Evolutionary conservation across 2,329 filamentous ascomycete species (phyloP).

Genomic region (Metarhizium guizhouense): DNA sequence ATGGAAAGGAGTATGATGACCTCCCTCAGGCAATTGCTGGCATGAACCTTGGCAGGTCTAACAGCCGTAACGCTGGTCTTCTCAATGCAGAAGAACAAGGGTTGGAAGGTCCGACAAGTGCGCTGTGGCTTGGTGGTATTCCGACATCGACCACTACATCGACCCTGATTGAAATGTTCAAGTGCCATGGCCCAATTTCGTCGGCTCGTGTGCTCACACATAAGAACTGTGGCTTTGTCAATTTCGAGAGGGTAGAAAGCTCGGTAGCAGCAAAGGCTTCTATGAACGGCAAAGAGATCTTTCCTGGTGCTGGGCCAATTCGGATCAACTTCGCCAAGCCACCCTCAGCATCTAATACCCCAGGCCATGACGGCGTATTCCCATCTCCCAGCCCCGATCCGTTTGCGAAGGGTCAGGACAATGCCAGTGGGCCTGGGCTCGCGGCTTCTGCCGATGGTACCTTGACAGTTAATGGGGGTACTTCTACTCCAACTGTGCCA

Average conservation of each 20-base stretch:
- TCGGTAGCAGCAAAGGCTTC: constrained; percentile 80
- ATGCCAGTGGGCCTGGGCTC: constrained; percentile 25
- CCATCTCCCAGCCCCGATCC: constrained; percentile 88
- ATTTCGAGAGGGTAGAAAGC: constrained; percentile 87
- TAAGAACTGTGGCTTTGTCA: constrained; percentile 98
- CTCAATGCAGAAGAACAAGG: constrained; percentile 69
- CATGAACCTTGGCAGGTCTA: constrained; percentile 62
- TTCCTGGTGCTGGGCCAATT: constrained; percentile 89
- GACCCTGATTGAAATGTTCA: constrained; percentile 90
- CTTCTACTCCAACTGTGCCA: constrained; percentile 54
- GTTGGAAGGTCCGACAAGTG: constrained; percentile 82
- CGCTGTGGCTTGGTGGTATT: constrained; percentile 95
- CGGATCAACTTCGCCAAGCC: constrained; percentile 97
- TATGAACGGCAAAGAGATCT: constrained; percentile 96
- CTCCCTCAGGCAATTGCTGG: constrained; percentile 75
- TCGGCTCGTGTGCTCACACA: constrained; percentile 91
- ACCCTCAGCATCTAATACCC: constrained; percentile 80
- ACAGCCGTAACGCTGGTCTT: constrained; percentile 56
- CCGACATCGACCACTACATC: constrained; percentile 94
- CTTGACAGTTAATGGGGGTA: not conserved
- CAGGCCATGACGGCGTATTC: constrained; percentile 78
- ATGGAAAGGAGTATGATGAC: constrained; percentile 71
- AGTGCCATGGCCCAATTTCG: constrained; percentile 81
- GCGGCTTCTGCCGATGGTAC: constrained; percentile 22
- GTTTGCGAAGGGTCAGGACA: constrained; percentile 50